A percentile compares a stretch with the other conserved stretches of the same genome.
Conservation (phyloP, 2,329 filamentous ascomycete genomes). For the Botrytis fragariae region DNA sequence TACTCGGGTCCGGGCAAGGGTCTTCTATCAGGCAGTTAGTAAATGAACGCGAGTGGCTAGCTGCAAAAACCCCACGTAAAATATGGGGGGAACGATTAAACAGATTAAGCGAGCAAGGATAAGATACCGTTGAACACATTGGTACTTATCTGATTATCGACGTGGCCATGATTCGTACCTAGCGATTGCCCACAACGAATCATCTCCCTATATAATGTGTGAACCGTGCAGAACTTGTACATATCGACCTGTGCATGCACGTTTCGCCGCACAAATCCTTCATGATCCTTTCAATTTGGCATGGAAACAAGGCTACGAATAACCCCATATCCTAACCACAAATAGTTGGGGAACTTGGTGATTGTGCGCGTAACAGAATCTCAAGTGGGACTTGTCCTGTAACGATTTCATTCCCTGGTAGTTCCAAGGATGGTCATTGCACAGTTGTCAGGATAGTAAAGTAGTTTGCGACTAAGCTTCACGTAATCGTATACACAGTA, state of each 20-base stretch:
- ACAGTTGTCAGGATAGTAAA: neutral
- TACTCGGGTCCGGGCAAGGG: slow-evolving; percentile 13
- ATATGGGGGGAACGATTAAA: neutral
- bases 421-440: neutral
- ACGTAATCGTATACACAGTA: neutral
- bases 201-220: neutral
- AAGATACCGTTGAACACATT: neutral
- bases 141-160: slow-evolving; percentile 15
- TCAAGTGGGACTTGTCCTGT: neutral
- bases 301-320: neutral
- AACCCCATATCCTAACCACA: slow-evolving; percentile 2
- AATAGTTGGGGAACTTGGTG: neutral
- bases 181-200: neutral
- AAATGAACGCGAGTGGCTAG: slow-evolving; percentile 1
- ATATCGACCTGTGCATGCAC: neutral
- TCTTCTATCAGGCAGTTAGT: neutral
- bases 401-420: neutral
- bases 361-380: neutral
- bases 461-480: neutral
- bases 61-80: slow-evolving; percentile 10
- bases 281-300: slow-evolving; percentile 2
- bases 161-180: slow-evolving; percentile 8
- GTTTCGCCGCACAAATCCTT: slow-evolving; percentile 9
- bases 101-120: neutral
- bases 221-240: neutral